Evolutionary conservation across 1,284 basidiomycete genomes (phyloP).

Genomic region (Phylloporus gajari): DNA sequence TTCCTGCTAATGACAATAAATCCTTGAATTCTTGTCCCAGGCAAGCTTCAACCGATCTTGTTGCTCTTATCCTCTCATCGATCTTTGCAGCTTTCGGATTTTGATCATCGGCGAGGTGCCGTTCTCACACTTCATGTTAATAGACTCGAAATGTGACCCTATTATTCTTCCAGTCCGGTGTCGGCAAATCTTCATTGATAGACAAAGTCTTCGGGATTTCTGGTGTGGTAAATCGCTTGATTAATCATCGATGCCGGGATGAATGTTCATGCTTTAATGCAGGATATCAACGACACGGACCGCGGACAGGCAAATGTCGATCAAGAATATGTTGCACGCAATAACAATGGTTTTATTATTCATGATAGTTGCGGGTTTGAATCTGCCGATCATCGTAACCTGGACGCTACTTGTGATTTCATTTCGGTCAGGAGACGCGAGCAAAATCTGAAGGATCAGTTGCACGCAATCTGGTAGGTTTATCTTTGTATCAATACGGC

Average conservation of each 20-base stretch:
- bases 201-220: conserved; percentile 13
- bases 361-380: conserved; percentile 15
- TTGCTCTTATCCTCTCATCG: not conserved
- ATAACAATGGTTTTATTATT: conserved; percentile 4
- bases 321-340: not conserved
- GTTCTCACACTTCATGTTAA: not conserved
- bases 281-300: not conserved
- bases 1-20: conserved; percentile 8
- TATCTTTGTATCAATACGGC: not conserved
- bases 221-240: conserved; percentile 12
- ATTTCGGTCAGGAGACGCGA: not conserved
- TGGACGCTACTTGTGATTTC: not conserved
- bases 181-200: conserved; percentile 15
- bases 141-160: not conserved
- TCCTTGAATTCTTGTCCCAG: not conserved
- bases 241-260: not conserved
- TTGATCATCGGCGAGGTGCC: conserved; percentile 17
- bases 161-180: conserved; percentile 4
- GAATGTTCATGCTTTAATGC: not conserved
- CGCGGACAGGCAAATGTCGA: conserved; percentile 1
- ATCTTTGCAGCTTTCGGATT: conserved; percentile 15
- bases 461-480: conserved; percentile 20
- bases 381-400: not conserved
- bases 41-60: not conserved
- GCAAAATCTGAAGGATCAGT: conserved; percentile 5